Evolutionary conservation across 108 stramenopile genomes (phyloP), one percentile per base, ranked within the genome.

Genomic region (Hondaea fermentalgiana): DNA sequence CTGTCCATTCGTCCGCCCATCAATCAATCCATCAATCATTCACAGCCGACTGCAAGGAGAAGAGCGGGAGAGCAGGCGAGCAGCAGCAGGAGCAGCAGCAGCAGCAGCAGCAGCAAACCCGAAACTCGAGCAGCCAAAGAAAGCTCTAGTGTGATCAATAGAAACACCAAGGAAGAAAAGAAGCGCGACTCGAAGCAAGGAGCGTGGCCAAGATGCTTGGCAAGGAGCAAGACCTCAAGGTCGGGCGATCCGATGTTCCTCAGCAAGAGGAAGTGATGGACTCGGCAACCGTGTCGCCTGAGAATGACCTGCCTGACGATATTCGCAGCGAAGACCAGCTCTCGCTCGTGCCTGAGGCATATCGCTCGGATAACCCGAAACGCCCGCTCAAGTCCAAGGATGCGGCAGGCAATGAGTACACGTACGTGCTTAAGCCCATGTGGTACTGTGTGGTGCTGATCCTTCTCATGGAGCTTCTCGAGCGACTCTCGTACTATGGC

Each of bases 401-500:
- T 44, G 88, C 35, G 44, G 23, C 23, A 5, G 88, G 88, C 47
- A 49, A 69, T 4, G 60, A 71, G 60, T 71, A 88, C 88, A 35
- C 35, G 60, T 29, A 88, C 35, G 88, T 49, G 44, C 88, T 88
- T 60, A 60, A 60, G 4, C 88, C 88, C 3, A 44, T 88, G 88
- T 72, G 19, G 21, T 45, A 71, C 44, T 44, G 60, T 3, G 88
- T 88, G 14, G 28, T 88, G 8, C 64, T 88, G n/a, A 88, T 88
- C 71, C 45, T 88, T 12, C 71, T 88, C 14, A 49, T 88, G 44
- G 88, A 88, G 51, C 44, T 44, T 42, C 60, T 88, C 42, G 88
- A 88, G 64, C 88, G 64, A 0, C 60, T 88, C 23, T 44, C 69
- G 45, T 88, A 88, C 88, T 88, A 88, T 35, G 88, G 88, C 16